These are phyloP conservation scores for Acanthamoeba triangularis DNA, from an alignment of 208 protist species.

Conservation along the genomic window DNA sequence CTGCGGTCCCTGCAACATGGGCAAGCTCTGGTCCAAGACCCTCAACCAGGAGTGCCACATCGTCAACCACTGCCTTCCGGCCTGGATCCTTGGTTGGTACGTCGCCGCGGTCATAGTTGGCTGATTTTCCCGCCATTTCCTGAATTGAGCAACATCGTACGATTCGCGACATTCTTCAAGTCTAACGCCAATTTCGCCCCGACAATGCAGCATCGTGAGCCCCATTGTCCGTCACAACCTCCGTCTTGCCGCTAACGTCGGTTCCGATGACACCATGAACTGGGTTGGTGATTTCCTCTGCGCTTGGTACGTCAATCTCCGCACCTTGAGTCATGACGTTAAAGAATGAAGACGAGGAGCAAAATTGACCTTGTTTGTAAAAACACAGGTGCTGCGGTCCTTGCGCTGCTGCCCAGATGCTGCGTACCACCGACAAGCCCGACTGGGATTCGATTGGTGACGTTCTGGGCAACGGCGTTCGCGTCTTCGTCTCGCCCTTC, in stretches of 20 bases:
- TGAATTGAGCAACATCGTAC: background rate
- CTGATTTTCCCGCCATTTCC: background rate
- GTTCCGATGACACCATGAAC: slow-evolving; percentile 52
- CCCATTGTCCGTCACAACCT: slow-evolving; percentile 59
- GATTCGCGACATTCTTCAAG: too few relatives aligned
- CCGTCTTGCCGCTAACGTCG: slow-evolving; percentile 53
- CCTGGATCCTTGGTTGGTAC: slow-evolving; percentile 47
- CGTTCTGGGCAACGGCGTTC: slow-evolving; percentile 13
- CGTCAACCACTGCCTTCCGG: slow-evolving; percentile 64
- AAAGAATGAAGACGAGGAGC: background rate
- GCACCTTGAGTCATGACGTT: too few relatives aligned
- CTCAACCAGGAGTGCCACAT: slow-evolving; percentile 56
- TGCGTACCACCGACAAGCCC: slow-evolving; percentile 61
- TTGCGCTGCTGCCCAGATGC: slow-evolving; percentile 49
- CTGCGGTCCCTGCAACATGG: slow-evolving; percentile 63
- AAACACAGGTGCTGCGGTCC: slow-evolving; percentile 50
- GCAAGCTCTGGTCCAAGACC: slow-evolving; percentile 64
- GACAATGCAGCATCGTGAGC: background rate
- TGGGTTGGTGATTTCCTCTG: slow-evolving; percentile 61
- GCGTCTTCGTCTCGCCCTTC: slow-evolving; percentile 24
- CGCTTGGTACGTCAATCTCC: background rate
- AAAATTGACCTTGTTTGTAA: background rate
- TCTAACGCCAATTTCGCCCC: background rate
- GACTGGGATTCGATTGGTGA: slow-evolving; percentile 60
- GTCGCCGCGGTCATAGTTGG: too few relatives aligned